Evolutionary conservation across 2,329 filamentous ascomycete species (phyloP).

Genomic region (Xylariaceae sp.): DNA sequence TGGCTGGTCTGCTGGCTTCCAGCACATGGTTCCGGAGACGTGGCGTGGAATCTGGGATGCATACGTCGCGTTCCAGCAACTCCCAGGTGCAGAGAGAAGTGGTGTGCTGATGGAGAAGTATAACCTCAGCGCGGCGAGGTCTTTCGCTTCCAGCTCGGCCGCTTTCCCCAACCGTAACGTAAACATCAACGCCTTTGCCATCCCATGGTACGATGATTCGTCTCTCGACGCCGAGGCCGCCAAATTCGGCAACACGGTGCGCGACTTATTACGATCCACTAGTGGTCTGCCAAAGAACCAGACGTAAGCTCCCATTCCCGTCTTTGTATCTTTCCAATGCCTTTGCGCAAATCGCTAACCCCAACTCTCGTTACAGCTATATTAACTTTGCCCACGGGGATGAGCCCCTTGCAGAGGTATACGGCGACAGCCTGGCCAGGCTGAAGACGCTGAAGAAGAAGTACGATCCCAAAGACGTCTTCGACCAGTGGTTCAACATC

Average conservation of each 20-base stretch:
- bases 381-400: conserved; percentile 1
- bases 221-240: background rate
- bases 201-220: conserved; percentile 5
- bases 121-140: conserved; percentile 7
- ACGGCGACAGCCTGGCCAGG: background rate
- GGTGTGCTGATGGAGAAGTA: conserved; percentile 11
- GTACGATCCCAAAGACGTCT: conserved; percentile 1
- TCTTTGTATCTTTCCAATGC: background rate
- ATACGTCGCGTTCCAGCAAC: conserved; percentile 9
- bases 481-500: conserved; percentile 4
- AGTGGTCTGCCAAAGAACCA: background rate
- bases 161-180: conserved; percentile 3
- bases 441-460: background rate
- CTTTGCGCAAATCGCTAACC: background rate
- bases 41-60: conserved; percentile 13
- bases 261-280: background rate
- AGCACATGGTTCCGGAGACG: conserved; percentile 6
- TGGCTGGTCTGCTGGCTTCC: conserved; percentile 7
- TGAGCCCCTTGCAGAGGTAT: background rate
- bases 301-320: background rate
- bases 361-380: background rate
- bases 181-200: background rate
- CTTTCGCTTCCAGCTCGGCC: background rate
- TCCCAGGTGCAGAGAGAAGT: conserved; percentile 3
- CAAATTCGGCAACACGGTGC: background rate